Conservation (phyloP, 2,329 filamentous ascomycete genomes). For the Capronia americana region DNA sequence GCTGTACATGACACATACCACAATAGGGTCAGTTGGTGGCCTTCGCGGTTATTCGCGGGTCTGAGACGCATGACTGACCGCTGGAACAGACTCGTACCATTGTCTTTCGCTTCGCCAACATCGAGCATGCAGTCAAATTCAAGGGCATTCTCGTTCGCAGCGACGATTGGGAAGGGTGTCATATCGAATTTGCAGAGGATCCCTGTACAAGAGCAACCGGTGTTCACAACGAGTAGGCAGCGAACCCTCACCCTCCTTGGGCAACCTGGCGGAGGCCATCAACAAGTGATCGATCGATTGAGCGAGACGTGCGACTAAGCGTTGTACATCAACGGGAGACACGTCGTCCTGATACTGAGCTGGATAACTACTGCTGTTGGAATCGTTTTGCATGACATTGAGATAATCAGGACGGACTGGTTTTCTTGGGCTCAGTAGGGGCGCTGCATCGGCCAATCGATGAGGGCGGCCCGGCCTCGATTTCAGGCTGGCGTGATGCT, state of each 20-base stretch:
- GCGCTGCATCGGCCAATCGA: not conserved
- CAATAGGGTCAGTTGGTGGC: constrained; percentile 49
- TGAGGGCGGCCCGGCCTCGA: not conserved
- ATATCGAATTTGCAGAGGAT: constrained; percentile 51
- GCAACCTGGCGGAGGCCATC: not conserved
- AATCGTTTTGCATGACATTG: not conserved
- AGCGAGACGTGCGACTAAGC: not conserved
- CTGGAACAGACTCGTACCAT: constrained; percentile 49
- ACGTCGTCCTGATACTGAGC: not conserved
- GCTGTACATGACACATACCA: constrained; percentile 51
- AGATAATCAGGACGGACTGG: not conserved
- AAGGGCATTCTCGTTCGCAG: constrained; percentile 48
- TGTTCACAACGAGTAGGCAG: constrained; percentile 16
- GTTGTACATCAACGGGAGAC: not conserved
- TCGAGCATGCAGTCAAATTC: constrained; percentile 56
- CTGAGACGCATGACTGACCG: not conserved
- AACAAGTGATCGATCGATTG: not conserved
- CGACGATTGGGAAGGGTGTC: constrained; percentile 56
- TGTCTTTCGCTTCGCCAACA: constrained; percentile 57
- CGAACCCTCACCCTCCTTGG: not conserved
- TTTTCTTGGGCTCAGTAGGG: not conserved
- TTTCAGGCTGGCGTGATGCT: constrained; percentile 3
- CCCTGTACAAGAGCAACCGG: constrained; percentile 42
- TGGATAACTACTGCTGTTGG: not conserved
- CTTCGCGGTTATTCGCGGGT: not conserved